A percentile compares a stretch with the other conserved stretches of the same genome.
phyloP scores from a whole-genome alignment of 1,284 basidiomycete species.

The Trichosporon ovoides region DNA sequence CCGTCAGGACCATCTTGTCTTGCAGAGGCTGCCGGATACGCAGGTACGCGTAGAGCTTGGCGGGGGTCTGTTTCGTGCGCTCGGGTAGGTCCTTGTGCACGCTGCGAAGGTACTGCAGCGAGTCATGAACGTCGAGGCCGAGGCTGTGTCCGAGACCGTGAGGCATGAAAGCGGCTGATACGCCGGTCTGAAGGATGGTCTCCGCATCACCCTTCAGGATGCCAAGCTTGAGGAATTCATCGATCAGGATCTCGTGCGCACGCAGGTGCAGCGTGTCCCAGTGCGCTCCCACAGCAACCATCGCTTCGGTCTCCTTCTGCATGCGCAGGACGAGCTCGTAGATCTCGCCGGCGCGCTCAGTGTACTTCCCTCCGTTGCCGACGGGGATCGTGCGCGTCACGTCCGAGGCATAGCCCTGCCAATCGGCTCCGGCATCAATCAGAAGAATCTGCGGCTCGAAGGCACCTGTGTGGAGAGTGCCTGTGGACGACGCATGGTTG shows the following conservation, averaged over 20 bases:
- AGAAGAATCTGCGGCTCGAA: conserved; percentile 70
- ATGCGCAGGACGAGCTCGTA: conserved; percentile 80
- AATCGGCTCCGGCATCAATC: conserved; percentile 89
- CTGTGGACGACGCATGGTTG: conserved; percentile 25
- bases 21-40: conserved; percentile 66
- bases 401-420: conserved; percentile 55
- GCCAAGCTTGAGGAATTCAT: conserved; percentile 72
- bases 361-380: conserved; percentile 82
- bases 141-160: conserved; percentile 77
- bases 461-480: conserved; percentile 24
- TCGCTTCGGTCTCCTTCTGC: conserved; percentile 63
- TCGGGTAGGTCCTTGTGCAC: conserved; percentile 31
- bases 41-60: conserved; percentile 67
- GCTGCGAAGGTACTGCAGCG: conserved; percentile 38
- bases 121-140: conserved; percentile 78
- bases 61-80: conserved; percentile 50
- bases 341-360: conserved; percentile 67
- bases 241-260: conserved; percentile 70
- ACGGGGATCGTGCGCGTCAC: conserved; percentile 52
- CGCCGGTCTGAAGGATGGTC: conserved; percentile 65
- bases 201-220: conserved; percentile 66
- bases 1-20: conserved; percentile 68
- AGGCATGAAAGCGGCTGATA: conserved; percentile 80
- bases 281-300: conserved; percentile 66
- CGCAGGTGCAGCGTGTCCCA: conserved; percentile 80